Evolutionary conservation across 1,284 basidiomycete species (phyloP).

Genomic region (Melampsora americana): DNA sequence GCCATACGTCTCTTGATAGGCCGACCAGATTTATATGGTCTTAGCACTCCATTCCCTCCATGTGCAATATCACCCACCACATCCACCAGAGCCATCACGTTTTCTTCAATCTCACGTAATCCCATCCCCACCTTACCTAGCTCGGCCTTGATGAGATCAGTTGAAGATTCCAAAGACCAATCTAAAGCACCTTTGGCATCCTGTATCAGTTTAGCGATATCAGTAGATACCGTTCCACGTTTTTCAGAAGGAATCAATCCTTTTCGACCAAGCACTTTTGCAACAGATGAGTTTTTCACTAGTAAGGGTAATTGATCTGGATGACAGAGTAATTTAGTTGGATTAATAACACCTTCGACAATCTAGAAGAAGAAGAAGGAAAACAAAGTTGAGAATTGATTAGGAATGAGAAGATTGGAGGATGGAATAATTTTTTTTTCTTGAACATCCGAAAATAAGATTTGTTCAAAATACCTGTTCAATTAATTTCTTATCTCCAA

Average conservation of each 20-base stretch:
- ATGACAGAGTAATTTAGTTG: conserved; percentile 75
- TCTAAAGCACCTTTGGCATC: conserved; percentile 77
- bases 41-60: conserved; percentile 12
- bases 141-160: not conserved
- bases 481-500: conserved; percentile 78
- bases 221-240: conserved; percentile 87
- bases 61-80: conserved; percentile 33
- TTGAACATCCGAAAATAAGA: no score
- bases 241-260: conserved; percentile 93
- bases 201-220: conserved; percentile 73
- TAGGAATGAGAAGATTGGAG: no score
- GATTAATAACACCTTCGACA: conserved; percentile 23
- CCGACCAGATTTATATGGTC: conserved; percentile 35
- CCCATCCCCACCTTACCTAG: conserved; percentile 33
- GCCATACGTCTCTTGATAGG: conserved; percentile 32
- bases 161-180: conserved; percentile 73
- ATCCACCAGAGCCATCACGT: conserved; percentile 16
- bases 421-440: no score
- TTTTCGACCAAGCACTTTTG: conserved; percentile 84
- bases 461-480: conserved; percentile 64
- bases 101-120: conserved; percentile 30
- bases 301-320: conserved; percentile 74
- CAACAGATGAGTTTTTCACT: conserved; percentile 66
- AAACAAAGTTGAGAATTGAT: not conserved
- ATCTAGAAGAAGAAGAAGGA: not conserved